Percentiles rank a stretch among this genome's conserved stretches.
phyloP scores from a whole-genome alignment of 164 flowering plant genomes.

The Aristolochia fimbriata region DNA sequence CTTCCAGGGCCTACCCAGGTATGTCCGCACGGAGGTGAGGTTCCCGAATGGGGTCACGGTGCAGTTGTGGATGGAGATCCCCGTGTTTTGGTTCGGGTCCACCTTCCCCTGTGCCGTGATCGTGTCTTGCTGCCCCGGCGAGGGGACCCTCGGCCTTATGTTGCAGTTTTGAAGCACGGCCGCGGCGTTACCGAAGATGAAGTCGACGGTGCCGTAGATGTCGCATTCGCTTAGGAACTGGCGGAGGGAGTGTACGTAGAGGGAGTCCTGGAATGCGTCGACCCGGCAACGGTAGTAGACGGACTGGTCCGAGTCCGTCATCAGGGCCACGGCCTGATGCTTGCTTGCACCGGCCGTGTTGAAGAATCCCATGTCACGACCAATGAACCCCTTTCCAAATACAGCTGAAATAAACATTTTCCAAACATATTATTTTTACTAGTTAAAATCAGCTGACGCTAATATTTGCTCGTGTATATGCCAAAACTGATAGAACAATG shows the following conservation, averaged over 20 bases:
- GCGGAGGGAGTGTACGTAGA: conserved; percentile 5
- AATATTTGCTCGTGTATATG: no score
- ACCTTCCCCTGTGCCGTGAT: conserved; percentile 7
- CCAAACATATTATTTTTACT: no score
- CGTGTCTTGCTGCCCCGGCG: conserved; percentile 4
- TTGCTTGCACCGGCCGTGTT: conserved; percentile 3
- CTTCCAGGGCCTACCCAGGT: conserved; percentile 9
- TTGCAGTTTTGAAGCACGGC: conserved; percentile 5
- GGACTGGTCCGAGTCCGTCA: neutral
- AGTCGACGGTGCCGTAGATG: conserved; percentile 2
- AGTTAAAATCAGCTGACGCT: no score
- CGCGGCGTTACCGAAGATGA: conserved; percentile 8
- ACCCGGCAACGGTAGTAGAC: conserved; percentile 1
- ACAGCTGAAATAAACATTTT: no score
- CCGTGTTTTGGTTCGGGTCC: conserved; percentile 8
- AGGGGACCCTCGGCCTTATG: conserved; percentile 2
- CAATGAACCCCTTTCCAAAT: neutral
- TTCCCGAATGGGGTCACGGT: neutral
- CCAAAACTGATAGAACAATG: no score
- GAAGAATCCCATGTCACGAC: neutral
- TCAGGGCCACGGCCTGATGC: conserved; percentile 3
- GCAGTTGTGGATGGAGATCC: conserved; percentile 4
- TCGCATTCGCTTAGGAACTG: conserved; percentile 5
- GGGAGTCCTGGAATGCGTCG: conserved; percentile 7
- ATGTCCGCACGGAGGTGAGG: neutral